phyloP scores from a whole-genome alignment of 371 early-diverging fungal species.

The Antonospora locustae region DNA sequence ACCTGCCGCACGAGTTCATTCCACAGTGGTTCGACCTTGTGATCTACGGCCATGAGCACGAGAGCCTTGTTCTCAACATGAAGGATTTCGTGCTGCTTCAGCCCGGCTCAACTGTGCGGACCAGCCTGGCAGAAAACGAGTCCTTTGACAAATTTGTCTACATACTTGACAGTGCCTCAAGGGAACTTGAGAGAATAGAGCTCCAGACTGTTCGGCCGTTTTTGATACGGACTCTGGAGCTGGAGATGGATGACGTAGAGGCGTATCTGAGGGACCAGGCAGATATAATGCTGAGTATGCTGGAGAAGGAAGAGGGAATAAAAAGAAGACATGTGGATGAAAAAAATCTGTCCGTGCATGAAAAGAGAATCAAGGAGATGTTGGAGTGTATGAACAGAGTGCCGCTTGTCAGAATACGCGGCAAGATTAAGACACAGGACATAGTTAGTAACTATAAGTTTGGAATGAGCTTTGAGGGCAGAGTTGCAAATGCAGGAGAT shows the following conservation, averaged over 20 bases:
- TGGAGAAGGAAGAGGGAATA: conserved; percentile 77
- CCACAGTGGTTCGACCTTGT: conserved; percentile 70
- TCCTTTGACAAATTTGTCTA: conserved; percentile 62
- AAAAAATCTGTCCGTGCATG: conserved; percentile 60
- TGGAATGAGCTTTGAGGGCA: too few species aligned
- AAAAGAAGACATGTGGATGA: conserved; percentile 64
- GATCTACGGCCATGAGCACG: conserved; percentile 96
- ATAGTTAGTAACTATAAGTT: too few species aligned
- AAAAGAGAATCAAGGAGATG: conserved; percentile 67
- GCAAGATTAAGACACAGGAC: conserved; percentile 61
- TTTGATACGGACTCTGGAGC: conserved; percentile 55
- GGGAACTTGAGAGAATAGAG: conserved; percentile 60
- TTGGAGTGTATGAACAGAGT: conserved; percentile 11
- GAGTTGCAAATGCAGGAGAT: too few species aligned
- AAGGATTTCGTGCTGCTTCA: conserved; percentile 68
- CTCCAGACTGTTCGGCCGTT: conserved; percentile 72
- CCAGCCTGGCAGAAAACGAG: conserved; percentile 77
- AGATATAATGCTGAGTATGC: conserved; percentile 66
- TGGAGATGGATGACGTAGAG: conserved; percentile 61
- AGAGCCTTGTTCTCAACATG: conserved; percentile 64
- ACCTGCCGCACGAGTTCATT: conserved; percentile 73
- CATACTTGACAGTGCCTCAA: conserved; percentile 23
- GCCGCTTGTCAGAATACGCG: conserved; percentile 57
- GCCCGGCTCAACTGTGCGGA: conserved; percentile 87
- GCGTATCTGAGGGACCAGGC: conserved; percentile 61